Evolutionary conservation across 805 yeast genomes (phyloP).

Genomic region (Candida palmyrensis): DNA sequence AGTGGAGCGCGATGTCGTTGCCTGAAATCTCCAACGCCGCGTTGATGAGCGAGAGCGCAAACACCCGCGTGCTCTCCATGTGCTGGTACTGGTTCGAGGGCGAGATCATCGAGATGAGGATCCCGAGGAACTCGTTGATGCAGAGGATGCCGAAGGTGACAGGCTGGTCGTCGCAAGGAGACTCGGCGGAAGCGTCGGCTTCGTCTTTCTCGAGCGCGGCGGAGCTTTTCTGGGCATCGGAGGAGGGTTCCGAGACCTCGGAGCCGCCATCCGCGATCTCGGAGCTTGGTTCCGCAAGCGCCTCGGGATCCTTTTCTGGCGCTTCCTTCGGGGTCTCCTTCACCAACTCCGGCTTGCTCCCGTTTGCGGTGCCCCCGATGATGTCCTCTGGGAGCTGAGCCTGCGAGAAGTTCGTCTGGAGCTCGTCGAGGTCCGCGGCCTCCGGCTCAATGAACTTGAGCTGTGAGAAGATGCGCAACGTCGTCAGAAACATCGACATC

Average conservation of each 20-base stretch:
- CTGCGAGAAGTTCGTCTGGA: conserved; percentile 44
- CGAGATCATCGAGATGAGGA: conserved; percentile 72
- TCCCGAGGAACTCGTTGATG: conserved; percentile 69
- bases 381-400: conserved; percentile 54
- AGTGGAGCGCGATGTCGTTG: conserved; percentile 49
- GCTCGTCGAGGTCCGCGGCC: conserved; percentile 27
- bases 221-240: conserved; percentile 1
- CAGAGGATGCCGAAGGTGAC: conserved; percentile 68
- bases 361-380: conserved; percentile 44
- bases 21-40: conserved; percentile 84
- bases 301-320: conserved; percentile 13
- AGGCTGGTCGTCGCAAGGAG: too few relatives aligned
- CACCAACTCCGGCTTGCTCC: conserved; percentile 8
- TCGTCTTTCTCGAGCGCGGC: too few relatives aligned
- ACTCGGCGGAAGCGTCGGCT: not conserved
- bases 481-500: conserved; percentile 64
- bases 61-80: conserved; percentile 79
- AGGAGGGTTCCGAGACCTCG: conserved; percentile 1
- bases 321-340: conserved; percentile 3
- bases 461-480: conserved; percentile 61
- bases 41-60: conserved; percentile 72
- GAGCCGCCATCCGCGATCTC: conserved; percentile 4
- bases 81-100: conserved; percentile 81
- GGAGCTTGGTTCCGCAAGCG: not conserved
- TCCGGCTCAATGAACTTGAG: conserved; percentile 52